Conservation (phyloP, 2,329 filamentous ascomycete species). For the Trichophaea hybrida region DNA sequence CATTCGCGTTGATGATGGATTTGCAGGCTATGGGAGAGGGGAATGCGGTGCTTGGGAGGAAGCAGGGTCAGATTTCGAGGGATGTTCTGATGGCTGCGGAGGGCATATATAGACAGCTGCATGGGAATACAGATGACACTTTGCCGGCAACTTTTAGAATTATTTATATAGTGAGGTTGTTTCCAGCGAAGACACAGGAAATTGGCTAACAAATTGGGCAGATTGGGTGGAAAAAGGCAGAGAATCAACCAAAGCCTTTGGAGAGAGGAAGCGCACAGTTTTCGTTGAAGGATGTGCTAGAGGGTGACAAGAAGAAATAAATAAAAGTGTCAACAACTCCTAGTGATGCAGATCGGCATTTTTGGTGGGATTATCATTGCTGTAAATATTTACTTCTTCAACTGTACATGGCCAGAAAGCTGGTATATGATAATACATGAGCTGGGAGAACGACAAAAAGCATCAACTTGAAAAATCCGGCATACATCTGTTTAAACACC, state of each 20-base stretch:
- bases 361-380: background rate
- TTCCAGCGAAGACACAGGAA: background rate
- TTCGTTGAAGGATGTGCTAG: constrained; percentile 72
- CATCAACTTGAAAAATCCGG: background rate
- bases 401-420: background rate
- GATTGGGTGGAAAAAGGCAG: constrained; percentile 88
- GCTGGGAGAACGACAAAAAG: background rate
- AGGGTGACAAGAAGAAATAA: constrained; percentile 30
- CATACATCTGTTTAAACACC: constrained; percentile 9
- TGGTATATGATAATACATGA: background rate
- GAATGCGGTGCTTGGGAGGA: constrained; percentile 74
- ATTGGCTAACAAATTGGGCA: background rate
- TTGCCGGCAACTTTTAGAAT: constrained; percentile 84
- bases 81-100: constrained; percentile 81
- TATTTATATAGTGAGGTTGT: constrained; percentile 59
- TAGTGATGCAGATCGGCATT: background rate
- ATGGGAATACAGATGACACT: constrained; percentile 63
- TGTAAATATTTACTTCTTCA: background rate
- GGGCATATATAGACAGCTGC: constrained; percentile 73
- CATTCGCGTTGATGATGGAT: constrained; percentile 82
- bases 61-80: constrained; percentile 57
- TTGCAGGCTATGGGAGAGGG: constrained; percentile 92
- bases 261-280: constrained; percentile 71
- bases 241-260: constrained; percentile 64
- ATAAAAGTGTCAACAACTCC: background rate